phyloP scores from a whole-genome alignment of 768 basidiomycete genomes.

The Hygrocybe punicea region DNA sequence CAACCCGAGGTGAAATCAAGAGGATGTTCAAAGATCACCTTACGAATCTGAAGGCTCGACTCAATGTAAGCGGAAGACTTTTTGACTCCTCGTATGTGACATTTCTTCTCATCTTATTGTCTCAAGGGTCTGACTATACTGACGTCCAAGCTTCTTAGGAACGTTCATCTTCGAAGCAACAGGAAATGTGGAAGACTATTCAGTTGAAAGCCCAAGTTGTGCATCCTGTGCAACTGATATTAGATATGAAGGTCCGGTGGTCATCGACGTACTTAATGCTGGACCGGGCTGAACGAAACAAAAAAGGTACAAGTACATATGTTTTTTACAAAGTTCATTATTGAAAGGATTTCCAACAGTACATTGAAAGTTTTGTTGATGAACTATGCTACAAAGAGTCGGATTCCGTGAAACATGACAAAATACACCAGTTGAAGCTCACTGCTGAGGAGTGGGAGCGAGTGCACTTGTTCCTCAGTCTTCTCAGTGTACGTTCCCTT shows the following conservation, averaged over 20 bases:
- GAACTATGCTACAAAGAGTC: slow-evolving; percentile 22
- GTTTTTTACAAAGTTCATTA: not conserved
- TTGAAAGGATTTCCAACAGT: too few relatives aligned
- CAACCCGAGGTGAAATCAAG: slow-evolving; percentile 26
- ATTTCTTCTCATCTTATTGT: not conserved
- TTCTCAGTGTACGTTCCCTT: slow-evolving; percentile 2
- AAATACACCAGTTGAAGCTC: slow-evolving; percentile 18
- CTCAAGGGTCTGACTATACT: not conserved
- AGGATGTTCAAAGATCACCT: slow-evolving; percentile 20
- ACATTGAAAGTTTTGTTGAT: slow-evolving; percentile 25
- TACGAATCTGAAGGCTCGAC: not conserved
- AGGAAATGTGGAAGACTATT: slow-evolving; percentile 19
- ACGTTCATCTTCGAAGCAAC: slow-evolving; percentile 24
- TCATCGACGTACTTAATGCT: slow-evolving; percentile 34
- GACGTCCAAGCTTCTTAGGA: too few relatives aligned
- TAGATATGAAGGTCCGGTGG: slow-evolving; percentile 34
- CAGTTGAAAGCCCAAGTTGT: too few relatives aligned
- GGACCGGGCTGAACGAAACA: slow-evolving; percentile 7
- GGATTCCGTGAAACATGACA: slow-evolving; percentile 21
- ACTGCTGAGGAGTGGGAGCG: slow-evolving; percentile 23
- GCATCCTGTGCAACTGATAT: slow-evolving; percentile 19
- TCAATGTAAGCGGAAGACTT: too few relatives aligned
- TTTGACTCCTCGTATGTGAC: too few relatives aligned
- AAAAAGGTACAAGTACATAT: slow-evolving; percentile 6
- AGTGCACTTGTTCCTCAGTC: slow-evolving; percentile 13